phyloP scores from a whole-genome alignment of 257 asterid genomes.

The Voacanga thouarsii region DNA sequence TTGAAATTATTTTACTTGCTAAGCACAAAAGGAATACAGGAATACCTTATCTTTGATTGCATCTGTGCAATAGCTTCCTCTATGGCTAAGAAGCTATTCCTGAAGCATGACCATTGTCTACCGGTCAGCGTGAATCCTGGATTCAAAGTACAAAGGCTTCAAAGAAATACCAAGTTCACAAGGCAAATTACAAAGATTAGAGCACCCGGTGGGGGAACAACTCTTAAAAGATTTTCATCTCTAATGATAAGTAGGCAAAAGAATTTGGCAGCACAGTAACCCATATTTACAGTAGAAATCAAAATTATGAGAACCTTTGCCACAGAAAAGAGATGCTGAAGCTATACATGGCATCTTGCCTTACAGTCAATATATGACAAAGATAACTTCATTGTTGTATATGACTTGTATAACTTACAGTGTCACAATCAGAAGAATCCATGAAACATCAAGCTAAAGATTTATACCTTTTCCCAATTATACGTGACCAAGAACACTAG shows the following conservation, averaged over 20 bases:
- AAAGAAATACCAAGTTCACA: neutral
- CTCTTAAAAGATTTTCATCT: neutral
- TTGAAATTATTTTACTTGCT: neutral
- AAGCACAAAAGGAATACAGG: neutral
- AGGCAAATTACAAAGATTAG: neutral
- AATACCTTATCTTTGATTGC: constrained; percentile 22
- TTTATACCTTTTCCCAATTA: too few relatives aligned
- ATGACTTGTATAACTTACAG: too few relatives aligned
- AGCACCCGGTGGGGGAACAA: neutral
- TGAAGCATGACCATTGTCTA: constrained; percentile 56
- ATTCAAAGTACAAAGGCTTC: constrained; percentile 16
- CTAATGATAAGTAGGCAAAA: neutral
- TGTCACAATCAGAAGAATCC: too few relatives aligned
- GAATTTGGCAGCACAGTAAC: neutral
- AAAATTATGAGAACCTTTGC: neutral
- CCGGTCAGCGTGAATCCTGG: constrained; percentile 52
- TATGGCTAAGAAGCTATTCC: constrained; percentile 45
- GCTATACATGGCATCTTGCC: neutral
- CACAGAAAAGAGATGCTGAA: neutral
- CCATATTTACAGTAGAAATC: neutral
- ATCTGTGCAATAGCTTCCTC: constrained; percentile 48
- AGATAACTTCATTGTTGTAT: too few relatives aligned
- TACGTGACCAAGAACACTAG: too few relatives aligned
- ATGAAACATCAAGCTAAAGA: too few relatives aligned
- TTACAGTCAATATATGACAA: neutral